Conservation (phyloP, 208 protist species). For the Leishmania turanica region DNA sequence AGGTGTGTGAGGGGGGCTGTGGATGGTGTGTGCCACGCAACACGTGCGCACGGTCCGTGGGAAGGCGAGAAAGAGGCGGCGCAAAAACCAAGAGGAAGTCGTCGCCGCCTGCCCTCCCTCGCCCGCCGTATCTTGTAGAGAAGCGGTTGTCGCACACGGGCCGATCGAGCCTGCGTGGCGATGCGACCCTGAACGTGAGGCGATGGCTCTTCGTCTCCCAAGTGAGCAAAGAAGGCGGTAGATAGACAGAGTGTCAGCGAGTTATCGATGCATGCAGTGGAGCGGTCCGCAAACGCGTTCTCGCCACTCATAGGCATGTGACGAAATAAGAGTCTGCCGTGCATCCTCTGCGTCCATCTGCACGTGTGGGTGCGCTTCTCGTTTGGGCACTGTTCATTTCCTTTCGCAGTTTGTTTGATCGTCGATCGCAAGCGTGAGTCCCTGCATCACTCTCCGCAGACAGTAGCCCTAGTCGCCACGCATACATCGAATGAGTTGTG, state of each 20-base stretch:
- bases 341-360: background rate
- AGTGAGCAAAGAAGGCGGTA: background rate
- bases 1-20: background rate
- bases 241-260: background rate
- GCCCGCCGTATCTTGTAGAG: background rate
- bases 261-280: background rate
- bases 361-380: background rate
- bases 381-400: background rate
- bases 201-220: background rate
- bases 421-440: background rate
- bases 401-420: background rate
- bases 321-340: background rate
- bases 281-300: background rate
- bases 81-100: background rate
- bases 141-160: background rate
- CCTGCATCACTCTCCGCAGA: background rate
- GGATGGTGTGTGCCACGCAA: background rate
- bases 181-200: background rate
- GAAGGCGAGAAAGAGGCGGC: background rate
- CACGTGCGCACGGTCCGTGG: background rate
- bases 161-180: background rate
- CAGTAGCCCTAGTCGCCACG: background rate
- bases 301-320: background rate
- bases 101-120: background rate
- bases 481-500: background rate